A percentile compares a stretch with the other conserved stretches of the same genome.
Conservation (phyloP, 495 filamentous ascomycete genomes). For the Hypoxylon subgilvum region DNA sequence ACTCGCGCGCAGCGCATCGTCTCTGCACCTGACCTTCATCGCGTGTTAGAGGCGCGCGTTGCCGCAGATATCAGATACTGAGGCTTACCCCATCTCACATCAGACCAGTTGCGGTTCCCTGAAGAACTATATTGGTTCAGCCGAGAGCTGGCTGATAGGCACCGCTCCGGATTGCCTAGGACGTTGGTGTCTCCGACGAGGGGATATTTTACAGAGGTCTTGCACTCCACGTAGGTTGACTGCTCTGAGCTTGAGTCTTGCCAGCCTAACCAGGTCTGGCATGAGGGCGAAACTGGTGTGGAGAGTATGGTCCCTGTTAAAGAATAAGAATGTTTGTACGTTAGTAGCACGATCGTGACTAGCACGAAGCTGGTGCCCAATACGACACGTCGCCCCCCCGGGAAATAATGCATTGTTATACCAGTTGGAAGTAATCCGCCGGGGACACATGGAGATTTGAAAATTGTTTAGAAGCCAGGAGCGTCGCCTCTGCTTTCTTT, state of each 20-base stretch:
- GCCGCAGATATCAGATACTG: neutral
- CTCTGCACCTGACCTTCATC: neutral
- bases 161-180: neutral
- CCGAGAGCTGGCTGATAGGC: neutral
- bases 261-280: too few relatives aligned
- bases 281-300: too few relatives aligned
- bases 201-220: neutral
- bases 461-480: too few relatives aligned
- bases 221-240: neutral
- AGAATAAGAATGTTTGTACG: too few relatives aligned
- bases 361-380: too few relatives aligned
- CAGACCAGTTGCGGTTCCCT: neutral
- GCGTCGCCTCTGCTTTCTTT: too few relatives aligned
- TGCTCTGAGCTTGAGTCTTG: neutral
- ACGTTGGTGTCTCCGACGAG: neutral
- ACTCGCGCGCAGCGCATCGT: neutral
- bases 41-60: neutral
- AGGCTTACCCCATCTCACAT: conserved; percentile 6
- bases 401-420: too few relatives aligned
- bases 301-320: too few relatives aligned
- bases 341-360: too few relatives aligned
- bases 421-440: too few relatives aligned
- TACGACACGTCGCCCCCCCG: too few relatives aligned
- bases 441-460: too few relatives aligned
- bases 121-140: neutral